phyloP scores from a whole-genome alignment of 169 alveolate genomes.

The Eimeria sp. region DNA sequence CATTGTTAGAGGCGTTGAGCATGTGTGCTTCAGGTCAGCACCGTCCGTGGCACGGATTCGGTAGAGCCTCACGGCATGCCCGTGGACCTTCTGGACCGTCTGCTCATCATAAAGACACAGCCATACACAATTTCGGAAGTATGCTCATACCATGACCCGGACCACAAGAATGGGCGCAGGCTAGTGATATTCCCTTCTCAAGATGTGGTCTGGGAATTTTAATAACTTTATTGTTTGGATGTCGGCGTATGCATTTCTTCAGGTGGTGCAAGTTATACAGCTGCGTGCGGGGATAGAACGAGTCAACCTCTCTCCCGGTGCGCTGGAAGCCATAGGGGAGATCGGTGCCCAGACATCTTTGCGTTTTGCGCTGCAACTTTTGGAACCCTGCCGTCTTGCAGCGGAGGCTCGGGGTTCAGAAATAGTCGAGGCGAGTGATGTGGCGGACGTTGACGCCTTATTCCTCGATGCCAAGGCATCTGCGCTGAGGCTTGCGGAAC shows the following conservation, averaged over 20 bases:
- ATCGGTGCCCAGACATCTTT: slow-evolving; percentile 98
- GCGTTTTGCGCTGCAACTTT: slow-evolving; percentile 96
- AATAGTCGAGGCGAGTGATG: slow-evolving; percentile 94
- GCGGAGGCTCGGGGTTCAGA: slow-evolving; percentile 97
- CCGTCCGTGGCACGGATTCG: slow-evolving; percentile 97
- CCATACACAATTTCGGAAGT: slow-evolving; percentile 97
- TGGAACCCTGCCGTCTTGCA: slow-evolving; percentile 98
- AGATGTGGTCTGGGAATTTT: background rate
- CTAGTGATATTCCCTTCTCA: background rate
- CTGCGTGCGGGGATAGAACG: slow-evolving; percentile 98
- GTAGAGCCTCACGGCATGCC: slow-evolving; percentile 99
- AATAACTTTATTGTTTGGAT: background rate
- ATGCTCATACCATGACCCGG: slow-evolving; percentile 4
- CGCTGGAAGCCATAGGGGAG: slow-evolving; percentile 97
- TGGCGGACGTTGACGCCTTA: slow-evolving; percentile 98
- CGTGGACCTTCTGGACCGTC: slow-evolving; percentile 99
- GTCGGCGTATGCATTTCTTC: background rate
- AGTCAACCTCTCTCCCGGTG: slow-evolving; percentile 97
- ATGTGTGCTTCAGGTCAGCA: slow-evolving; percentile 77
- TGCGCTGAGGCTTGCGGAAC: slow-evolving; percentile 96
- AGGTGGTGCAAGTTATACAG: slow-evolving; percentile 94
- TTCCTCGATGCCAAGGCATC: slow-evolving; percentile 99
- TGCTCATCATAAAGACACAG: slow-evolving; percentile 98
- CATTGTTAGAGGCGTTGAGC: background rate
- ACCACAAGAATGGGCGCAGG: background rate